Base-by-base conservation (phyloP, 192 early-diverging fungal species). In the Chytriomyces confervae region DNA sequence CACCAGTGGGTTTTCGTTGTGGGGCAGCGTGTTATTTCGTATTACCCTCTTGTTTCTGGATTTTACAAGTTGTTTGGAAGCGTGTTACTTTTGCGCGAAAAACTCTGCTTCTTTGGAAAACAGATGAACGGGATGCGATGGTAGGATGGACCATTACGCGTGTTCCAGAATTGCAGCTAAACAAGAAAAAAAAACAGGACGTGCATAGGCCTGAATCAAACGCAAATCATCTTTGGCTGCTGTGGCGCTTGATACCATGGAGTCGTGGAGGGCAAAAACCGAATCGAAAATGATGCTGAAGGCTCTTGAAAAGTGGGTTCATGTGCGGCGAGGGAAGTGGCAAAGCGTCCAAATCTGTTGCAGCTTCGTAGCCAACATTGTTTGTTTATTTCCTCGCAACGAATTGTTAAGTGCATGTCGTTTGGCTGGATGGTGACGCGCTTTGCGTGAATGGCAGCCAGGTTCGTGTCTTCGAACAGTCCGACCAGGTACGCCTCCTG, bases 21-120 rank as follows among this genome's bases (percentile, higher is more conserved):
- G 43, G 90, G 90, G 5, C 80, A 84, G 27, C 69, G 72, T 60
- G 62, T 89, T 0, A 87, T 92, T 11, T 77, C 82, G 13, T 80
- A 90, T 29, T 89, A 91, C 64, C 93, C 92, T 0, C 77, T 93
- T 18, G 86, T 94, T 60, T 91, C 89, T 75, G 92, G 92, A 0
- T 92, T 94, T 65, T 92, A 93, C 80, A 93, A 92, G 50, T 83
- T 94, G 72, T 80, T 92, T 61, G 74, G 72, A 10, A 24, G 72
- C 3, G 62, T 80, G 1, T 72, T 91, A 43, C 66, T 66, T n/a
- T 74, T 91, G 27, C 83, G 77, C 62, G 79, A 87, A 65, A 62
- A 66, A 13, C 81, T 77, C 11, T 44, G 76, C 5, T 76, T 83
- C 48, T 86, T 91, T 20, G 72, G 0, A 36, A 36, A 72, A 36